Evolutionary conservation across 352 stramenopile species (phyloP).

Genomic region (Globisporangium emineosum): DNA sequence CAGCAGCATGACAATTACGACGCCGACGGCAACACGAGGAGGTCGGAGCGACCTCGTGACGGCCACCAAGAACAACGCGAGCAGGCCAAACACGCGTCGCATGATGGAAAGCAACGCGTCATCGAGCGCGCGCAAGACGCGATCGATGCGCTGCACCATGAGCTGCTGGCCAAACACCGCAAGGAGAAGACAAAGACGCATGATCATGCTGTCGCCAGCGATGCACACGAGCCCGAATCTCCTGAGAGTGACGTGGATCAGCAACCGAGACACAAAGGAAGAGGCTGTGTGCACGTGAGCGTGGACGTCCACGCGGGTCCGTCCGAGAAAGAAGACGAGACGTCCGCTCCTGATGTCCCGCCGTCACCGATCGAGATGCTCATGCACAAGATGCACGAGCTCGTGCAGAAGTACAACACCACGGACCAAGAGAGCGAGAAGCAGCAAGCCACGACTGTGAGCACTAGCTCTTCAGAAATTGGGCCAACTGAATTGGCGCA

Average conservation of each 20-base stretch:
- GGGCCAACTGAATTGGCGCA: conserved; percentile 13
- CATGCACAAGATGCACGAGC: conserved; percentile 54
- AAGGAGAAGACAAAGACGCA: background rate
- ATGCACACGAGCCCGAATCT: background rate
- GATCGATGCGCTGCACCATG: conserved; percentile 14
- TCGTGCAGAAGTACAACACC: conserved; percentile 44
- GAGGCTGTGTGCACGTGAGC: background rate
- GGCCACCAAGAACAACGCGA: background rate
- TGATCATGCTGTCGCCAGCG: background rate
- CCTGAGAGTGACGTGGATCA: background rate
- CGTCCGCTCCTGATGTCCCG: background rate
- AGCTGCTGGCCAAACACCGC: conserved; percentile 2
- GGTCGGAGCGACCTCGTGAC: background rate
- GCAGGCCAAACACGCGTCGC: background rate
- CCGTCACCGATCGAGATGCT: conserved; percentile 43
- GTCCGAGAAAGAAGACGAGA: background rate
- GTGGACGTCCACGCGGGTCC: conserved; percentile 6
- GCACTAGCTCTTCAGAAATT: background rate
- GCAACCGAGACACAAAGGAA: background rate
- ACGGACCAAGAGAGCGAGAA: background rate
- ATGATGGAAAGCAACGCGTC: background rate
- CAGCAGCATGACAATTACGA: no score
- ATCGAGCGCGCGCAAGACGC: conserved; percentile 15
- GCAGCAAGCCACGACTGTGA: background rate
- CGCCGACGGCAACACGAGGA: no score